Evolutionary conservation across 352 stramenopile genomes (phyloP).

Genomic region (Phytophthora rubi): DNA sequence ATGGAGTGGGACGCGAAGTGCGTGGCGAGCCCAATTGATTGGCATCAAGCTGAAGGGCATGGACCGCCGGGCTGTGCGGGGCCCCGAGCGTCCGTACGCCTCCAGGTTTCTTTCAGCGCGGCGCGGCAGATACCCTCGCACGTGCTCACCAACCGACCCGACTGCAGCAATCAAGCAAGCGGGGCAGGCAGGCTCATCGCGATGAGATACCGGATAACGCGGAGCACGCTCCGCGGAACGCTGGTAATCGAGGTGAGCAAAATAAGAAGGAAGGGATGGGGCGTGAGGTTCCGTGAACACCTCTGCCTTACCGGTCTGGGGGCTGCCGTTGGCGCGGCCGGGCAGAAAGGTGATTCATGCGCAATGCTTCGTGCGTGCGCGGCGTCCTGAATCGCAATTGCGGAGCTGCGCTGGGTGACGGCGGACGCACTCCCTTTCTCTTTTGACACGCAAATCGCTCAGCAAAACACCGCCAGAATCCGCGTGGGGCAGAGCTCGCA

Average conservation of each 20-base stretch:
- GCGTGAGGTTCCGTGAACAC: too few species aligned
- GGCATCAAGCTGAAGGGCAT: neutral
- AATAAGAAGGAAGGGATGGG: too few species aligned
- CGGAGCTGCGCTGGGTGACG: neutral
- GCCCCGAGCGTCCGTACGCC: neutral
- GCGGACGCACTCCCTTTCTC: neutral
- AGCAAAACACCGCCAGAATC: conserved; percentile 8
- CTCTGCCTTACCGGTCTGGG: too few species aligned
- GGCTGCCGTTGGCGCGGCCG: too few species aligned
- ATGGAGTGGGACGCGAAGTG: neutral
- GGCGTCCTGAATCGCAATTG: conserved; percentile 15
- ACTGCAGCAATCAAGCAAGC: neutral
- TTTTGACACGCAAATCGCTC: conserved; percentile 13
- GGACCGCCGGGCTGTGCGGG: neutral
- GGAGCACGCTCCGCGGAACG: neutral
- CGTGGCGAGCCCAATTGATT: conserved; percentile 5
- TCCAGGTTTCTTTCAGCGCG: neutral
- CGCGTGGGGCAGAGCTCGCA: conserved; percentile 7
- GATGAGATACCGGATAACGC: too few species aligned
- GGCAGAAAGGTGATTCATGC: neutral
- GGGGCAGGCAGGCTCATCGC: too few species aligned
- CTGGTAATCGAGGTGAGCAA: neutral
- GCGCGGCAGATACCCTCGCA: neutral
- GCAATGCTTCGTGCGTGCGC: neutral
- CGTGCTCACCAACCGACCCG: neutral